Evolutionary conservation across 805 yeast species (phyloP), one percentile per base, ranked within the genome.

Genomic region (Brettanomyces naardenensis): DNA sequence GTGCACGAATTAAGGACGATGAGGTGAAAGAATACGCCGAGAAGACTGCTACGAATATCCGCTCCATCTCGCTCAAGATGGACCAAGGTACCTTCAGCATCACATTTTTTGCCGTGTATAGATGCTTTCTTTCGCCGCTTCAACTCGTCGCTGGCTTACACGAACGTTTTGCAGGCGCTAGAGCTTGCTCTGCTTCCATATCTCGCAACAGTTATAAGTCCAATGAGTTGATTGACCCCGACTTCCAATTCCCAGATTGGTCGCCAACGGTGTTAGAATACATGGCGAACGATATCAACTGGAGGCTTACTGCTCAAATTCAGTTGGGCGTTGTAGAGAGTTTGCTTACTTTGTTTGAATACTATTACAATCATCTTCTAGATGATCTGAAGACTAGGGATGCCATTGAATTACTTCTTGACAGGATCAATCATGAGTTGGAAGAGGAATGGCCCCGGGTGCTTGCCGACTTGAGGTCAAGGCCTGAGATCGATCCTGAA

Each of bases 261-360:
- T 66, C 65, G 14, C 44, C 61, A 7, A 37, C 52, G 6, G 36
- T 60, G 4, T 64, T 65, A 31, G 63, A 71, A 20, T 62, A 58
- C 14, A 40, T 49, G 35, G 33, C 44, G 9, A 59, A 69, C 0
- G 70, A 71, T 3, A 66, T 81, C 25, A 82, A 80, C 47, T 78
- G 80, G 69, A 70, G 69, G 32, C 69, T 76, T 38, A 78, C 85
- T 32, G 78, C 82, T 9, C 85, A 80, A 51, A 83, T 89, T 31
- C 92, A 88, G 53, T 67, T 82, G 28, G 94, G 94, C 29, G 75
- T 88, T 23, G 64, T 88, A 42, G 94, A 85, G 53, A 85, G 87
- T 0, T 62, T 87, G 40, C 69, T 77, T 31, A 71, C 80, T 22
- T 69, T 94, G 56, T 75, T 86, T 17, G 69, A 75, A 33, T 79